phyloP scores from a whole-genome alignment of 2,329 filamentous ascomycete species.

The Penicillium sp. region DNA sequence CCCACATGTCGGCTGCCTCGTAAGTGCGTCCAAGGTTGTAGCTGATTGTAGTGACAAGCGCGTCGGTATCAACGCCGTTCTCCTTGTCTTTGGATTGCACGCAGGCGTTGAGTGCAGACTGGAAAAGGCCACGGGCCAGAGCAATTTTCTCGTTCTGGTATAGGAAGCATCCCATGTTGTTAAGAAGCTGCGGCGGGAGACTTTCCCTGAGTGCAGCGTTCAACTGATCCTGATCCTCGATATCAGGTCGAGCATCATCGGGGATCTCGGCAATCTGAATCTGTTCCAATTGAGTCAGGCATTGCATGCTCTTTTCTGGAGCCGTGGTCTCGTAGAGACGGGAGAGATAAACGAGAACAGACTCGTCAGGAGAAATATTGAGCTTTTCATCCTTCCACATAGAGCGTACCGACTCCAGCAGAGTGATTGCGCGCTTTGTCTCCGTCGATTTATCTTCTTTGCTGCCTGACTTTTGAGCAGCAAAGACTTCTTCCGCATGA shows the following conservation, averaged over 20 bases:
- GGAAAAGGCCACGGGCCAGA: conserved; percentile 80
- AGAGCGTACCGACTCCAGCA: conserved; percentile 79
- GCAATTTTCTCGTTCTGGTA: conserved; percentile 82
- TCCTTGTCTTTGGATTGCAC: conserved; percentile 76
- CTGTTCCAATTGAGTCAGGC: conserved; percentile 86
- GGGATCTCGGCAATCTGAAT: conserved; percentile 79
- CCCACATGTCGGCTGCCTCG: conserved; percentile 75
- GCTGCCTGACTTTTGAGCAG: conserved; percentile 68
- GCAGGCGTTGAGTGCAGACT: conserved; percentile 85
- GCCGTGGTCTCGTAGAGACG: conserved; percentile 82
- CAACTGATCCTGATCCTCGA: conserved; percentile 59
- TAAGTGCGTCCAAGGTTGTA: conserved; percentile 95
- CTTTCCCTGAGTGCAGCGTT: conserved; percentile 67
- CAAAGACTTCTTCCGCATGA: conserved; percentile 92
- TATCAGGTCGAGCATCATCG: conserved; percentile 63
- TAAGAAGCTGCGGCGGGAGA: conserved; percentile 84
- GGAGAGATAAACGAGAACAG: conserved; percentile 86
- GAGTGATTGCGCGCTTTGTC: conserved; percentile 78
- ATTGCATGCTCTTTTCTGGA: conserved; percentile 88
- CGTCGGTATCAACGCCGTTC: conserved; percentile 77
- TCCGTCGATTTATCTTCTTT: conserved; percentile 90
- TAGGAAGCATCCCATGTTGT: conserved; percentile 96
- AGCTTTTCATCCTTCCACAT: conserved; percentile 94
- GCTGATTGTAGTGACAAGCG: conserved; percentile 90
- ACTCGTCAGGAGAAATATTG: conserved; percentile 74